Conservation (phyloP, 1,284 basidiomycete species). For the Cerioporus squamosus region DNA sequence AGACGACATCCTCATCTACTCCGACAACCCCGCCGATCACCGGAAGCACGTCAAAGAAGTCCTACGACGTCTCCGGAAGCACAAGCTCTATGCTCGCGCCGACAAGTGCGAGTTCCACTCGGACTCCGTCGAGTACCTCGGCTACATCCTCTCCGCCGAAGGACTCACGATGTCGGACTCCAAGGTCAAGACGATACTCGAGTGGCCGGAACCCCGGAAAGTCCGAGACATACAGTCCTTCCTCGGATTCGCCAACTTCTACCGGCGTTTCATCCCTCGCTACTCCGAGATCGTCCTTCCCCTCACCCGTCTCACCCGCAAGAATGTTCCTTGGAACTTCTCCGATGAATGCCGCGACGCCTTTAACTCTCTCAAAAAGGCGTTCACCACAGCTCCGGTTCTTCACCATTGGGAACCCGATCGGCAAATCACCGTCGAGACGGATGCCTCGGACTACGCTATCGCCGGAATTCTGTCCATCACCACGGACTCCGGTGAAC, state of each 20-base stretch:
- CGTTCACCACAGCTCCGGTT: not conserved
- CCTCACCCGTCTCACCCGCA: slow-evolving; percentile 26
- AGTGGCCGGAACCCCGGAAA: slow-evolving; percentile 19
- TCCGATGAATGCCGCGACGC: not conserved
- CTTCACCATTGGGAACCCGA: not conserved
- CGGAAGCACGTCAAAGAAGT: slow-evolving; percentile 35
- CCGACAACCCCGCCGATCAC: slow-evolving; percentile 28
- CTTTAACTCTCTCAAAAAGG: slow-evolving; percentile 8
- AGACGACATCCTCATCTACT: slow-evolving; percentile 34
- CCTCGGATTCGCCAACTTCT: slow-evolving; percentile 17
- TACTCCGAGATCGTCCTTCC: slow-evolving; percentile 35
- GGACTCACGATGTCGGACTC: slow-evolving; percentile 41
- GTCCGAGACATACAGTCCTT: slow-evolving; percentile 16
- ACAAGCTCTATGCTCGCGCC: slow-evolving; percentile 39
- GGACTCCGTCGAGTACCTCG: slow-evolving; percentile 42
- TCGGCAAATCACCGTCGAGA: not conserved
- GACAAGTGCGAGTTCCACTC: slow-evolving; percentile 44
- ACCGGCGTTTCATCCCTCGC: slow-evolving; percentile 38
- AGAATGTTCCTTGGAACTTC: slow-evolving; percentile 30
- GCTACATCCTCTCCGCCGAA: slow-evolving; percentile 37
- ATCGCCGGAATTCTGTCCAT: slow-evolving; percentile 35
- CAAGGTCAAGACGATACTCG: slow-evolving; percentile 35
- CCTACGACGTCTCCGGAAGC: slow-evolving; percentile 36
- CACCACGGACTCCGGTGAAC: slow-evolving; percentile 26
- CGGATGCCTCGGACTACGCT: slow-evolving; percentile 3